A percentile compares a stretch with the other conserved stretches of the same genome.
These are phyloP conservation scores for Puccinia polysora DNA, from an alignment of 1,284 basidiomycete genomes.

Conservation along the genomic window DNA sequence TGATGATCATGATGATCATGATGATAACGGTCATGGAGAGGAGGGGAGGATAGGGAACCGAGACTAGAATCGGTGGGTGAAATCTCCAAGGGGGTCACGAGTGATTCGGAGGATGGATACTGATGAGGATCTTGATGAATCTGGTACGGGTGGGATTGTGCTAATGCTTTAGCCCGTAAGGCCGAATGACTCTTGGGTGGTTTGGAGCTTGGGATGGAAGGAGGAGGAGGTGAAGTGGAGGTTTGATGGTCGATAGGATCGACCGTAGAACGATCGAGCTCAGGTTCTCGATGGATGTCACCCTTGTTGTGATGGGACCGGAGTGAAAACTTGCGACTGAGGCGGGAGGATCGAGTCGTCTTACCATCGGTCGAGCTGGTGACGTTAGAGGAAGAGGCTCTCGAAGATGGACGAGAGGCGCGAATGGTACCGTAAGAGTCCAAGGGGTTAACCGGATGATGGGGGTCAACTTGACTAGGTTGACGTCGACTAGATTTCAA, in stretches of 20 bases:
- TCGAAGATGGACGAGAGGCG: slow-evolving; percentile 30
- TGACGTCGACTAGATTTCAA: slow-evolving; percentile 20
- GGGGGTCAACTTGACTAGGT: slow-evolving; percentile 23
- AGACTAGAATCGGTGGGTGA: background rate
- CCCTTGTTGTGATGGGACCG: slow-evolving; percentile 6
- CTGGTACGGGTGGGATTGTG: background rate
- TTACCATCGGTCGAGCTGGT: background rate
- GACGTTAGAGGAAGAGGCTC: slow-evolving; percentile 2
- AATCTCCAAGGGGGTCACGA: background rate
- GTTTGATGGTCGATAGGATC: slow-evolving; percentile 15
- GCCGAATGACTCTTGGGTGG: slow-evolving; percentile 42
- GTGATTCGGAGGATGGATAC: no score
- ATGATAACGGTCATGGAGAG: background rate
- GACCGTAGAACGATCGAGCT: background rate
- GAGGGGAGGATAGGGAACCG: slow-evolving; percentile 3
- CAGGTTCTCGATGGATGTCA: slow-evolving; percentile 7
- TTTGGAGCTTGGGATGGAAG: background rate
- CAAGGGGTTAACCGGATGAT: no score
- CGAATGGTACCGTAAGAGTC: slow-evolving; percentile 5
- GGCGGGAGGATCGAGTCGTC: no score
- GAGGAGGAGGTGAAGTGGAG: background rate
- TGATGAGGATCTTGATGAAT: slow-evolving; percentile 7
- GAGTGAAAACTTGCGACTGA: slow-evolving; percentile 7
- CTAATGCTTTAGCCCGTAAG: slow-evolving; percentile 19
- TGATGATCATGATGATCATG: background rate